These are phyloP conservation scores for Diospyros lotus DNA, from an alignment of 148 eudicot species.

Conservation along the genomic window DNA sequence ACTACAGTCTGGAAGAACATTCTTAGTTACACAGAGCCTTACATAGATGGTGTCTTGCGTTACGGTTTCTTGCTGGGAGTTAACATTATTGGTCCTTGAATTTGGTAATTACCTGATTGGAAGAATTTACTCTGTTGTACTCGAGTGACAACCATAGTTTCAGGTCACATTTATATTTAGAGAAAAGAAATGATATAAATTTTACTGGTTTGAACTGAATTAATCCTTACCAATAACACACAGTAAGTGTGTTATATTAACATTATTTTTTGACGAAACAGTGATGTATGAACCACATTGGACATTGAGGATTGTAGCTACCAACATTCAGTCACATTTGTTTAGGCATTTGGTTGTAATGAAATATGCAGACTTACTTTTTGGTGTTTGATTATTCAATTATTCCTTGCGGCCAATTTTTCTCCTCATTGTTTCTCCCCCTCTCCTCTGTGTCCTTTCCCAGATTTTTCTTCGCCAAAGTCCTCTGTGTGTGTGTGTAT, in stretches of 20 bases:
- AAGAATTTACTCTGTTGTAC: neutral
- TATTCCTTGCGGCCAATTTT: no score
- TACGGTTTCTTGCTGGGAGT: no score
- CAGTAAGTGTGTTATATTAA: no score
- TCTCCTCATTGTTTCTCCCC: no score
- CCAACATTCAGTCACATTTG: no score
- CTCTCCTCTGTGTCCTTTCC: no score
- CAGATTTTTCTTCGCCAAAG: no score
- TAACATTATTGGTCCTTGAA: neutral
- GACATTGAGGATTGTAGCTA: neutral
- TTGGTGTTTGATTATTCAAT: no score
- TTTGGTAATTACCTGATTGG: neutral
- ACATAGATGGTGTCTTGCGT: neutral
- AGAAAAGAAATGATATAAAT: neutral
- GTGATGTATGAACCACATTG: neutral
- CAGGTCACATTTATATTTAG: neutral
- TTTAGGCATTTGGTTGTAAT: no score
- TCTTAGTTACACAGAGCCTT: neutral
- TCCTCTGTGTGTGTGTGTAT: no score
- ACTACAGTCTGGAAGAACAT: neutral
- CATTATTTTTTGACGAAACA: neutral
- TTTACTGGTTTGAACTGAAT: neutral
- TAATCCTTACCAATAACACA: neutral
- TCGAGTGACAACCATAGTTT: neutral
- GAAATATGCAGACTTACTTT: no score